Base-by-base conservation (phyloP, 2,329 filamentous ascomycete species). In the Colletotrichum graminicola region DNA sequence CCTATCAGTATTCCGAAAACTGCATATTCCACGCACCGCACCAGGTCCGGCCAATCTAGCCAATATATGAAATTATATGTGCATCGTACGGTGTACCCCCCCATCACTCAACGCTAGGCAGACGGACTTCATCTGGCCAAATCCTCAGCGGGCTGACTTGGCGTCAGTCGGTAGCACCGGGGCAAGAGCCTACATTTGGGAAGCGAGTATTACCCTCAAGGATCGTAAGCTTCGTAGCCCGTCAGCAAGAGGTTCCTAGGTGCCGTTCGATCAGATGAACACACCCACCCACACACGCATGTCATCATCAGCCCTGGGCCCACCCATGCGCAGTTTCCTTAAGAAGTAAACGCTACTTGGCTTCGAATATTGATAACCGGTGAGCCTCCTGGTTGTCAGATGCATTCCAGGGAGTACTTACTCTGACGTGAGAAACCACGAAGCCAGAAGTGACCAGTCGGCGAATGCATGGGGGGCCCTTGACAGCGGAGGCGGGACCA, bases 401-500 rank as follows among this genome's bases (percentile, higher is more conserved):
- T 34, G 6, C n/a, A 34, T 41, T 12, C 23, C 26, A 23, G 7
- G 18, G 61, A 10, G 0, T 0, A n/a, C 45, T 26, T 45, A 7
- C 36, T 34, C 47, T 54, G 49, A 54, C 61, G 61, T 63, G 49
- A 49, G 21, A 39, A 26, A 12, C 54, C n/a, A 11, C 12, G 14
- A 55, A 49, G 21, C 36, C 34, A 36, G 16, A 14, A 54, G 47
- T 43, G 26, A 36, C 61, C 61, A 63, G 47, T 45, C 49, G 61
- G 36, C 16, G 29, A 18, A 23, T 21, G 49, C 49, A 36, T 21
- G 36, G 7, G 5, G 14, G 26, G 7, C 49, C 34, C 43, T 18
- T 26, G 39, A 12, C 49, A 52, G 60, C 12, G 21, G 61, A n/a
- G 36, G 34, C 61, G 61, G 61, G 49, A 63, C 39, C 49, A 49